Base-by-base conservation (phyloP, 495 filamentous ascomycete species). In the Penicillium coffeae region DNA sequence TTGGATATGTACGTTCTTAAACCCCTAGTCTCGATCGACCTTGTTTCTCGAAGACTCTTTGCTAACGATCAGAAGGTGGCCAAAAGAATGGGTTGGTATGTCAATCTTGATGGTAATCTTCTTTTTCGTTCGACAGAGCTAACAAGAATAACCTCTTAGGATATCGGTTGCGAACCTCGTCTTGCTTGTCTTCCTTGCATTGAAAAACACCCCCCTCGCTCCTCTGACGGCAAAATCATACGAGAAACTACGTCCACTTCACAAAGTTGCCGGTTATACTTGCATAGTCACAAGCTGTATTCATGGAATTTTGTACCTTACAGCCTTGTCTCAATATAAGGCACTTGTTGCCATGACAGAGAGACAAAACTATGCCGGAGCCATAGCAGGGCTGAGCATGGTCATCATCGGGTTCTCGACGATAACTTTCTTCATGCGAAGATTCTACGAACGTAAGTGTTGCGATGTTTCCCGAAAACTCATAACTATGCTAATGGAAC, bases 131-230 rank as follows among this genome's bases (percentile, higher is more conserved):
- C 40, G n/a, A n/a, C n/a, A n/a, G n/a, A n/a, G n/a, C n/a, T 13
- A 13, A 40, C 3, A 18, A 13, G 8, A 10, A 43, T 47, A 16
- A 12, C 42, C 7, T 42, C n/a, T 45, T 52, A 83, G 81, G 80
- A 65, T 83, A 60, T 65, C 72, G 1, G 56, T 80, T 3, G 66
- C 54, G 21, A 85, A 83, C 50, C 51, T 80, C 45, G 70, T 64
- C 18, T 64, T 85, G 16, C 65, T 82, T 18, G 71, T 82, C 13
- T 82, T 84, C 41, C 66, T 85, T 20, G 75, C 77, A 1, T 60
- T 85, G 42, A 83, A 80, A 47, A 83, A 85, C 55, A 83, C 79
- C 0, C 82, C 81, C 25, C 55, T 85, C 14, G 76, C 80, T 21
- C 66, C 75, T 21, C 51, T 85, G 18, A 78, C 75, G 3, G 74